phyloP scores from a whole-genome alignment of 257 asterid species.

The Marsdenia floribunda region DNA sequence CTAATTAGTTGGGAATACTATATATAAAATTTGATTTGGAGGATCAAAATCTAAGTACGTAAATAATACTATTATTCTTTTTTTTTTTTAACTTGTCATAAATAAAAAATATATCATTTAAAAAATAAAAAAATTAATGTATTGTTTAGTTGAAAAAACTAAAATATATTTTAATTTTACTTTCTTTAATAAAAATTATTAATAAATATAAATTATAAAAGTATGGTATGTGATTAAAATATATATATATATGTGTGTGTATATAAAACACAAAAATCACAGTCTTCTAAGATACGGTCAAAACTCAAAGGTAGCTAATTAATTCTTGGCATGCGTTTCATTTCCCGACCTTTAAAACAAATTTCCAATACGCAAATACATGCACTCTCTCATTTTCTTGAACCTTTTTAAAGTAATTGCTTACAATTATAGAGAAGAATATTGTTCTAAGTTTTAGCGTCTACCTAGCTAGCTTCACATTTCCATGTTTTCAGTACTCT shows the following conservation, averaged over 20 bases:
- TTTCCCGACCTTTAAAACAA: background rate
- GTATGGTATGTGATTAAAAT: no score
- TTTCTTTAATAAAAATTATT: no score
- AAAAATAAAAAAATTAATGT: no score
- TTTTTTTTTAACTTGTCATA: no score
- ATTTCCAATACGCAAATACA: background rate
- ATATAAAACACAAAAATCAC: constrained; percentile 17
- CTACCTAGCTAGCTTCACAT: background rate
- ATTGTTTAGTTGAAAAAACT: no score
- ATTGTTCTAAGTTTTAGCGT: constrained; percentile 1
- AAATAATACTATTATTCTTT: no score
- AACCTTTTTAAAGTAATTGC: background rate
- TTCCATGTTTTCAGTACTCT: background rate
- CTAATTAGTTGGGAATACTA: background rate
- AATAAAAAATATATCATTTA: no score
- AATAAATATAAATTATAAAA: no score
- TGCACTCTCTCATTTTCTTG: background rate
- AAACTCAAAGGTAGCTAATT: constrained; percentile 14
- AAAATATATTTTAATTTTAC: no score
- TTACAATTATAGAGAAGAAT: constrained; percentile 2
- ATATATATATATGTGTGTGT: background rate
- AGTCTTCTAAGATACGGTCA: constrained; percentile 50
- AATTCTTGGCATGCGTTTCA: constrained; percentile 11
- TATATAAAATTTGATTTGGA: background rate
- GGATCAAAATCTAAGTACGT: background rate